Base-by-base conservation (phyloP, 495 filamentous ascomycete species). In the Jackrogersella multiformis region DNA sequence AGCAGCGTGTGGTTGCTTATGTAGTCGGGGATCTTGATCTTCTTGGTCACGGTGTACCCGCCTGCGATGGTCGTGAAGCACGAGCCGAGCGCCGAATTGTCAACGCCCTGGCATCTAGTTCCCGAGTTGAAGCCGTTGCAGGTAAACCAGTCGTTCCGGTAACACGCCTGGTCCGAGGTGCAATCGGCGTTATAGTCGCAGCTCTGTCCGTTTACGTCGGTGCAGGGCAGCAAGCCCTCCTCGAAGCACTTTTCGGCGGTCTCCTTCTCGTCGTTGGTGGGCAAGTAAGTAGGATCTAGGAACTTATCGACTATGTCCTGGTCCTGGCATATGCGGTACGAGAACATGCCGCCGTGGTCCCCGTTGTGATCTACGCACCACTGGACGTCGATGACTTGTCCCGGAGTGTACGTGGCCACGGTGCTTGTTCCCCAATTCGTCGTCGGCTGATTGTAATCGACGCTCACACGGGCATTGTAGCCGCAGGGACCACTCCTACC, bases 281-380 rank as follows among this genome's bases (percentile, higher is more conserved):
- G 84, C 1, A 82, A 58, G 58, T 85, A 84, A n/a, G 62, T 73
- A 2, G 82, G 77, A n/a, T 73, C 78, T 5, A 85, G 69, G 72
- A 86, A 82, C 57, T 80, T 78, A 69, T 85, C 77, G 28, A 86
- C 83, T 0, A 86, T 70, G 0, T 73, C 69, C 61, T 86, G 83
- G 70, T 87, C 70, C 62, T 81, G 76, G 72, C 84, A 87, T 56
- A 87, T 79, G 1, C 84, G 81, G 76, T 86, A 87, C 44, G 76
- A 73, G 72, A 86, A 87, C 84, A 87, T 86, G 69, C 84, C 84
- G 28, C 84, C 84, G 68, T 87, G 84, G 72, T 87, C 84, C 1
- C 84, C 84, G 73, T 86, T 87, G 76, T 85, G 64, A 64, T 87
- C 84, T 21, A 86, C 80, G 56, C 84, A 87, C 84, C 84, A 87